Evolutionary conservation across 192 early-diverging fungal species (phyloP), one percentile per base, ranked within the genome.

Genomic region (Backusella morwellensis): DNA sequence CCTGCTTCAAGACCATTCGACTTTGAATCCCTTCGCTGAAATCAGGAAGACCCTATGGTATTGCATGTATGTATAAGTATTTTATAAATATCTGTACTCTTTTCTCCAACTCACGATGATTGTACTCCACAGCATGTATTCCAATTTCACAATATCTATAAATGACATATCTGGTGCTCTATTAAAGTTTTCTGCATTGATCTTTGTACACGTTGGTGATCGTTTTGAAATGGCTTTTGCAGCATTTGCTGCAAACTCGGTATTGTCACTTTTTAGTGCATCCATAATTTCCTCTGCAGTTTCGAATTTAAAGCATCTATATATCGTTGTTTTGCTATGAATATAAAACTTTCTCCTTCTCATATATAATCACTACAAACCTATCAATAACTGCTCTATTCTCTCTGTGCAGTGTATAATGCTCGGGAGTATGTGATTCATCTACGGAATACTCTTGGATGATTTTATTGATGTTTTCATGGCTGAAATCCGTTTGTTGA

Each of bases 381-480:
- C 75, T 63, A 35, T 81, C 80, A 79, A 99, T 96, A 17, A 90
- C 86, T 0, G 84, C 81, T 34, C 93, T 88, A 76, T 88, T 72
- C 1, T 81, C 81, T 6, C 85, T 85, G 32, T 71, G 44, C 8
- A 89, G 68, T 14, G 85, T 59, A 74, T 85, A 88, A 34, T n/a
- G 29, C 19, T 19, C 26, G 44, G 84, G 76, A 32, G 79, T 72
- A 41, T 80, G 81, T 52, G 83, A 47, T 50, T 86, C 84, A 83
- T 92, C 90, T 52, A 83, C 91, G 7, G 88, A 90, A 86, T 96
- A 98, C 79, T 98, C 95, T 77, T 99, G 96, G 71, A 99, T 92
- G 4, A 91, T 92, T 73, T 76, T 73, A 82, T 98, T 97, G 56
- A 99, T 90, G 21, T 92, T 93, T 14, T 91, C 91, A 50, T 93